Evolutionary conservation across 2,329 filamentous ascomycete species (phyloP).

Genomic region (Fusarium drepaniforme): DNA sequence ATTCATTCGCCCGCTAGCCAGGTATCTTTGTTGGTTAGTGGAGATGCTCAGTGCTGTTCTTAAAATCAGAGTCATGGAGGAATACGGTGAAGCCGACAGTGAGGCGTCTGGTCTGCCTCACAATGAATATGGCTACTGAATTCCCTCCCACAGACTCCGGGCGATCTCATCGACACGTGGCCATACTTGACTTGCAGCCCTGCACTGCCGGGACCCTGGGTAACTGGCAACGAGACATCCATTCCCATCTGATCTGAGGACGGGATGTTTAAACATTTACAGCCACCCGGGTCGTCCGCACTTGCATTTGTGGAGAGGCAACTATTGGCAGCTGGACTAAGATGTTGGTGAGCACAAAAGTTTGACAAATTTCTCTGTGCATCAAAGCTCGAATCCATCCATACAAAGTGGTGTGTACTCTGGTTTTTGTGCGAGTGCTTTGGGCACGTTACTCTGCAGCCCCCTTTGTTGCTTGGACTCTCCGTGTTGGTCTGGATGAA

Average conservation of each 20-base stretch:
- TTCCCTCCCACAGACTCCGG: not conserved
- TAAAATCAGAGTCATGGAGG: not conserved
- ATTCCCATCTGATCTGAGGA: not conserved
- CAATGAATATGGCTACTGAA: not conserved
- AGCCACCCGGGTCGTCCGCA: not conserved
- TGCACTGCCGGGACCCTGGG: not conserved
- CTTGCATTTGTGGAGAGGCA: not conserved
- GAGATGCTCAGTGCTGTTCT: not conserved
- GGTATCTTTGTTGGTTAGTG: not conserved
- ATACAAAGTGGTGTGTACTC: not conserved
- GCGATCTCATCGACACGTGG: conserved; percentile 14
- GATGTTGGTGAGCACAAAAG: not conserved
- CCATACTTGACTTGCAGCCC: conserved; percentile 3
- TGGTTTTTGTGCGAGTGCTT: not conserved
- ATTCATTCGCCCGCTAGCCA: not conserved
- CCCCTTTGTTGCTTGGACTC: not conserved
- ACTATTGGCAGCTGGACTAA: not conserved
- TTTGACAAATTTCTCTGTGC: not conserved
- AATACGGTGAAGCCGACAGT: conserved; percentile 1
- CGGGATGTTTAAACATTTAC: not conserved
- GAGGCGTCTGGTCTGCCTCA: not conserved
- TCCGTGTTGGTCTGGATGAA: not conserved
- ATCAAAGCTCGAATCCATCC: not conserved
- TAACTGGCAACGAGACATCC: not conserved
- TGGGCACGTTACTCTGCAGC: not conserved